Evolutionary conservation across 352 stramenopile species (phyloP).

Genomic region (Phytopythium cucurbitacearum): DNA sequence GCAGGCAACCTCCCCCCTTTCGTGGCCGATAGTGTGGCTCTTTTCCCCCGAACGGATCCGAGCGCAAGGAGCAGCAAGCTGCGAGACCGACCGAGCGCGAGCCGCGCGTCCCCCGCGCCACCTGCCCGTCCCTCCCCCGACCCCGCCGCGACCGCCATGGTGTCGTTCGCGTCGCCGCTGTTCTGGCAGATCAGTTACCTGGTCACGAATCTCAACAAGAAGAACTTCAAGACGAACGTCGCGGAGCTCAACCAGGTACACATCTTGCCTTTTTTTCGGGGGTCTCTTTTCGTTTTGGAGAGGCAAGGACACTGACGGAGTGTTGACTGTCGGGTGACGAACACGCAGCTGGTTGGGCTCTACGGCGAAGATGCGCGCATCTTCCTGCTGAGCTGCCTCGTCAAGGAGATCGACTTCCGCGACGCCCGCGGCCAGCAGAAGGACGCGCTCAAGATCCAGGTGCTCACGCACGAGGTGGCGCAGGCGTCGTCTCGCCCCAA

Average conservation of each 20-base stretch:
- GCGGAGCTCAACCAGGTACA: constrained; percentile 90
- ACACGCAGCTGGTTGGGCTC: constrained; percentile 77
- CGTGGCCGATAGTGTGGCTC: no score
- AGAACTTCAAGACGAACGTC: constrained; percentile 92
- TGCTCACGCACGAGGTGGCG: constrained; percentile 87
- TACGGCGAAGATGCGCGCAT: constrained; percentile 90
- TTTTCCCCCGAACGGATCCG: no score
- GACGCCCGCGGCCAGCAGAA: constrained; percentile 78
- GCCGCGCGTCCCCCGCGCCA: constrained; percentile 4
- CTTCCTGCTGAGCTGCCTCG: constrained; percentile 89
- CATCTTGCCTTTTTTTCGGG: constrained; percentile 12
- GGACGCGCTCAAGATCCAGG: constrained; percentile 86
- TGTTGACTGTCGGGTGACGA: constrained; percentile 2
- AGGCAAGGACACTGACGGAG: background rate
- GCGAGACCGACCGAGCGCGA: constrained; percentile 11
- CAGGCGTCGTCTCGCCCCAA: constrained; percentile 87
- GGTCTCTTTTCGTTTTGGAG: constrained; percentile 7
- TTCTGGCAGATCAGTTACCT: constrained; percentile 94
- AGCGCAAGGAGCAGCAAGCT: background rate
- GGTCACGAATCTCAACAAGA: constrained; percentile 92
- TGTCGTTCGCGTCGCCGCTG: constrained; percentile 89
- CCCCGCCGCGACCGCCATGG: constrained; percentile 30
- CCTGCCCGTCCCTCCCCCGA: constrained; percentile 1
- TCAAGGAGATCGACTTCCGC: constrained; percentile 89
- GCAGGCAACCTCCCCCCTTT: no score